phyloP scores from a whole-genome alignment of 176 grass and related monocot species.

The Avena atlantica region DNA sequence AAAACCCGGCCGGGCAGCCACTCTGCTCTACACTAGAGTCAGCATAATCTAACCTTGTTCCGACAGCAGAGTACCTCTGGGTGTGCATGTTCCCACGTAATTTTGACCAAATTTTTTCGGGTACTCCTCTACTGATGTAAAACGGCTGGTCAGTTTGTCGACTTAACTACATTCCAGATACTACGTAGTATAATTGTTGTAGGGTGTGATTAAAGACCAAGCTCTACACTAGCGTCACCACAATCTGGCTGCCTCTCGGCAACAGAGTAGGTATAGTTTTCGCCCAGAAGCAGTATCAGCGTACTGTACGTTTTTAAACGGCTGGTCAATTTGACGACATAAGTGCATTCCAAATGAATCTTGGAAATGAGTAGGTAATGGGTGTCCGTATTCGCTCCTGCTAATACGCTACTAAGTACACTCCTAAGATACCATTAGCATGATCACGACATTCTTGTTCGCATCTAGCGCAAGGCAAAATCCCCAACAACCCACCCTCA shows the following conservation, averaged over 20 bases:
- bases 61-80: not conserved
- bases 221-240: too few species aligned
- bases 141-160: not conserved
- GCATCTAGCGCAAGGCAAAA: constrained; percentile 6
- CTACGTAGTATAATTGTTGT: not conserved
- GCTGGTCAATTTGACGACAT: too few species aligned
- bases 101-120: not conserved
- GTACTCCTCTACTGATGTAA: too few species aligned
- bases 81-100: not conserved
- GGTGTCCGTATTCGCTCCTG: too few species aligned
- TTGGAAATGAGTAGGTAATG: too few species aligned
- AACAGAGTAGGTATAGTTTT: too few species aligned
- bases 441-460: not conserved
- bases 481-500: not conserved
- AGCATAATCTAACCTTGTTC: not conserved
- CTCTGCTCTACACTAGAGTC: not conserved
- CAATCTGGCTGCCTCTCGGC: too few species aligned
- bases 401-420: too few species aligned
- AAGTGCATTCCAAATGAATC: too few species aligned
- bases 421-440: not conserved
- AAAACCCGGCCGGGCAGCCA: too few species aligned
- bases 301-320: not conserved
- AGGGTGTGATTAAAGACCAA: too few species aligned
- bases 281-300: too few species aligned
- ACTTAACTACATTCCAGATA: not conserved